These are phyloP conservation scores for Solanum acaule DNA, from an alignment of 257 asterid genomes.

Conservation along the genomic window DNA sequence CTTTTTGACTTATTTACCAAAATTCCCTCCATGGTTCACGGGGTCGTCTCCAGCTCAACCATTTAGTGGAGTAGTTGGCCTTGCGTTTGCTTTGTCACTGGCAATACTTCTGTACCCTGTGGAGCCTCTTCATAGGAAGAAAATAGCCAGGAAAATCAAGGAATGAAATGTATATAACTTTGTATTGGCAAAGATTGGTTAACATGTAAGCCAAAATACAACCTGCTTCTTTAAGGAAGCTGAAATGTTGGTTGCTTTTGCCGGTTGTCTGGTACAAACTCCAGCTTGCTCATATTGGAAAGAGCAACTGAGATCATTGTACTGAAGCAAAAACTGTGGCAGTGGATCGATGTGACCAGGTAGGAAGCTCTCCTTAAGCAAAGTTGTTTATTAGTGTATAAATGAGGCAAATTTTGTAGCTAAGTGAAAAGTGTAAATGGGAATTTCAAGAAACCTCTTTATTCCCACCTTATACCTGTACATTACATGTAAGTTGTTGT, in stretches of 20 bases:
- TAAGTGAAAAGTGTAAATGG: background rate
- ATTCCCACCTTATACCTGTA: background rate
- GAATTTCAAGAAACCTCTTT: background rate
- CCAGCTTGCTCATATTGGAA: background rate
- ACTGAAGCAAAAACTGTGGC: background rate
- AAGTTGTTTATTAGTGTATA: background rate
- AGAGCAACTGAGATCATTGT: background rate
- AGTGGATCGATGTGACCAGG: background rate
- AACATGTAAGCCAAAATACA: background rate
- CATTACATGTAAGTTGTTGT: background rate
- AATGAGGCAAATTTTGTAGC: background rate
- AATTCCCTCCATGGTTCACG: slow-evolving; percentile 51
- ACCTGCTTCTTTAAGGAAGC: background rate
- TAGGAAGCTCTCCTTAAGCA: background rate
- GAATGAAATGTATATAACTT: slow-evolving; percentile 6
- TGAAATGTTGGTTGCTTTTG: background rate
- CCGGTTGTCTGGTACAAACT: background rate
- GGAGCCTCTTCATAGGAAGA: slow-evolving; percentile 15
- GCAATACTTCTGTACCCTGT: slow-evolving; percentile 51
- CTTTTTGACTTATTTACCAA: slow-evolving; percentile 38
- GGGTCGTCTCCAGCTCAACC: slow-evolving; percentile 73
- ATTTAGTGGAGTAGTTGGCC: slow-evolving; percentile 78
- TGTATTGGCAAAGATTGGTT: background rate
- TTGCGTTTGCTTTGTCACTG: slow-evolving; percentile 43
- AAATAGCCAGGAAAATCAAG: slow-evolving; percentile 22